phyloP scores from a whole-genome alignment of 2,329 filamentous ascomycete species.

The Aspergillus glaucus region DNA sequence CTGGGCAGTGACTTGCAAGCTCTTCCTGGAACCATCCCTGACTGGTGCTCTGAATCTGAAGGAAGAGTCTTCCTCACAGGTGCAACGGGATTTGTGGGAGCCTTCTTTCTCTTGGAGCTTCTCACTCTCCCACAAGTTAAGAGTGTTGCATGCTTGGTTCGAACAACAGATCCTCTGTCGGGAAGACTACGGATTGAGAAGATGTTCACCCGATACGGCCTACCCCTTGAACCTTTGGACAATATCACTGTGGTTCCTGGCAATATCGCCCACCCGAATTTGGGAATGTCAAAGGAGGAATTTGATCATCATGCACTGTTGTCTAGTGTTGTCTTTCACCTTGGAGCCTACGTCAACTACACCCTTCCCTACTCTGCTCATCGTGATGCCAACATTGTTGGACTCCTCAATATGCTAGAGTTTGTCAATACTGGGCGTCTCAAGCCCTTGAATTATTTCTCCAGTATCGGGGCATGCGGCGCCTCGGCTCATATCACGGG shows the following conservation, averaged over 20 bases:
- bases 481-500: neutral
- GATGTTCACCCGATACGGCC: conserved; percentile 3
- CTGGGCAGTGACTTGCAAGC: conserved; percentile 5
- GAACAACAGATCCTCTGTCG: conserved; percentile 1
- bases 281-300: conserved; percentile 2
- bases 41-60: conserved; percentile 8
- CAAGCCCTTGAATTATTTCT: neutral
- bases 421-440: conserved; percentile 1
- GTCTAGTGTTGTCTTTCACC: conserved; percentile 9
- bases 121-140: conserved; percentile 4
- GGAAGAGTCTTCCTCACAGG: conserved; percentile 11
- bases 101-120: conserved; percentile 7
- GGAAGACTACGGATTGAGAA: conserved; percentile 6
- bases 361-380: conserved; percentile 5
- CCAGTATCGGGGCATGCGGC: neutral
- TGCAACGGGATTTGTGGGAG: conserved; percentile 11
- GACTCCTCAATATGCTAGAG: conserved; percentile 2
- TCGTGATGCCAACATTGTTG: conserved; percentile 4
- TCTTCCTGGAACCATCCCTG: neutral
- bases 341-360: conserved; percentile 8
- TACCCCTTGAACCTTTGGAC: neutral
- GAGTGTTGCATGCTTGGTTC: conserved; percentile 11
- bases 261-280: conserved; percentile 1
- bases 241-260: conserved; percentile 6
- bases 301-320: neutral